Evolutionary conservation across 306 rosid genomes (phyloP), one percentile per base, ranked within the genome.

Genomic region (Rosa multiflora): DNA sequence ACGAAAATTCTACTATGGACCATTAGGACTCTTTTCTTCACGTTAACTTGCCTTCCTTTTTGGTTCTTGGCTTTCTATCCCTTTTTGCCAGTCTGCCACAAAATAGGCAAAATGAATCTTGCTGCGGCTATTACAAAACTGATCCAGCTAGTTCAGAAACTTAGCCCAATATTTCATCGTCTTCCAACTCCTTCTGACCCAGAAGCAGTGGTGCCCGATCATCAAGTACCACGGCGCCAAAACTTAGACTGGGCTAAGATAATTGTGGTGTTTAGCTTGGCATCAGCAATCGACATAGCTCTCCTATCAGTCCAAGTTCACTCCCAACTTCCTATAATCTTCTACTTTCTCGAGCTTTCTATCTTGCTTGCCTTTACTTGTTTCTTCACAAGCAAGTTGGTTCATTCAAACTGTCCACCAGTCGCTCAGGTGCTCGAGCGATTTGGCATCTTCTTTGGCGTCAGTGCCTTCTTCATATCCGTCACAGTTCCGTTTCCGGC

Each of bases 301-400:
- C 59, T 43, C 2, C 32, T 13, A 20, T 17, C 69, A 0, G 39
- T 29, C 2, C 37, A 43, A 55, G 49, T 39, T 35, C 74, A 76
- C 35, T 10, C 2, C 6, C 62, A 56, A 1, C 32, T 26, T 18
- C 68, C 40, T 12, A 1, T 7, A 35, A 9, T 21, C 18, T 20
- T 79, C 32, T 14, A 61, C 53, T 61, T 61, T 10, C 73, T 79
- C 4, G 46, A 23, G 21, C 72, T 78, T 3, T 17, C 32, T 1
- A 44, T 78, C 40, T 46, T 78, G 5, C 20, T 78, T 58, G 75
- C 76, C 11, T 70, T 58, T 46, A 78, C 83, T 18, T 67, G 59
- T 53, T 17, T 78, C 43, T 61, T 56, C 14, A 76, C 61, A 11
- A 12, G 55, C 76, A 70, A 61, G 35, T 23, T 4, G 0, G 17